Conservation (phyloP, 1,284 basidiomycete species). For the Inonotus hispidus region DNA sequence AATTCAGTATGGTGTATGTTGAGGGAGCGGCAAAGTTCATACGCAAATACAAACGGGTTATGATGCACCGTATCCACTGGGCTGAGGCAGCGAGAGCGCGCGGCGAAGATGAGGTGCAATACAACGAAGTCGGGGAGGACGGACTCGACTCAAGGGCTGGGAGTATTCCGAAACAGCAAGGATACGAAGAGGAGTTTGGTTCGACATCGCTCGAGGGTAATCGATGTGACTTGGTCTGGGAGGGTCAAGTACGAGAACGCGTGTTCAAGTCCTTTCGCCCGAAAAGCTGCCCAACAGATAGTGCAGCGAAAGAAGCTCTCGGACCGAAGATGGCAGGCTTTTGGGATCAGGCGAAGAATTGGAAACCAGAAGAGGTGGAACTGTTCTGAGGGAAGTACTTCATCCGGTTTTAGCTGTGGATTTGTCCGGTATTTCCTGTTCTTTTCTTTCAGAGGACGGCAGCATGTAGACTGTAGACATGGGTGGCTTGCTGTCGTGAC, state of each 20-base stretch:
- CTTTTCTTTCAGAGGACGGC: too few relatives aligned
- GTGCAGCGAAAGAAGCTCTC: conserved; percentile 78
- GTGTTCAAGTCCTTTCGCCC: conserved; percentile 79
- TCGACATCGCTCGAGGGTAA: conserved; percentile 72
- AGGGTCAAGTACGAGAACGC: conserved; percentile 83
- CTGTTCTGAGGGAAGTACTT: conserved; percentile 37
- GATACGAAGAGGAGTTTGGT: conserved; percentile 27
- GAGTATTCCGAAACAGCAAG: conserved; percentile 25
- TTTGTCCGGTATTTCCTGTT: too few relatives aligned
- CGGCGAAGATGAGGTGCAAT: conserved; percentile 63
- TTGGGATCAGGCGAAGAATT: conserved; percentile 93
- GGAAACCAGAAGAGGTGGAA: conserved; percentile 73
- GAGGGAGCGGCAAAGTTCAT: conserved; percentile 88
- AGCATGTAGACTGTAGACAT: too few relatives aligned
- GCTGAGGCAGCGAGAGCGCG: conserved; percentile 84
- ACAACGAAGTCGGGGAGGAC: conserved; percentile 47
- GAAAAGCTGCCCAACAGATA: conserved; percentile 82
- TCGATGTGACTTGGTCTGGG: conserved; percentile 88
- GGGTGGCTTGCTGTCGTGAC: too few relatives aligned
- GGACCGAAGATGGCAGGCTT: conserved; percentile 81
- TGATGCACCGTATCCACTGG: conserved; percentile 91
- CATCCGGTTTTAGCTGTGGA: too few relatives aligned
- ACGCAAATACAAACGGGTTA: conserved; percentile 83
- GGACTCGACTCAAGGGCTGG: conserved; percentile 30
- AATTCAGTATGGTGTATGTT: conserved; percentile 88